Evolutionary conservation across 495 filamentous ascomycete genomes (phyloP), one percentile per base, ranked within the genome.

Genomic region (Extremus antarcticus): DNA sequence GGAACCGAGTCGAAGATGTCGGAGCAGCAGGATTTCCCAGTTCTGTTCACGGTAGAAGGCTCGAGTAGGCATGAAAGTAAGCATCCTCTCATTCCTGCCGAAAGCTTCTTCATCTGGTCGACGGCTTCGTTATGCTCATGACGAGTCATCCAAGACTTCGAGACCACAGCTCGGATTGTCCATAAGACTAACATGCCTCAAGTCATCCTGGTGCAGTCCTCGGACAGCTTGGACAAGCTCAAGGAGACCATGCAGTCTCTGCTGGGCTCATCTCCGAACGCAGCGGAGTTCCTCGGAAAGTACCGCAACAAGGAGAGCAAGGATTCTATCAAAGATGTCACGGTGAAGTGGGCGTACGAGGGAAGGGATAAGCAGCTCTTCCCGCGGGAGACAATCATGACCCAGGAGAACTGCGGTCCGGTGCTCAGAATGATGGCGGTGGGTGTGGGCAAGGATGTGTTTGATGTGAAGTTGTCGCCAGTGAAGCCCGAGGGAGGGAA

Each of bases 351-450:
- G 63, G 53, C 51, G n/a, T 40, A 25, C 1, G 58, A 54, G 15
- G 65, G 65, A 3, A 48, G 63, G 24, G 65, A 67, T 43, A 43
- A 49, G 38, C 60, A 65, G 56, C 40, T 66, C 23, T 67, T 59
- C 25, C 63, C 63, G 1, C 53, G 54, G 45, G 51, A 58, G 43
- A 66, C 65, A 23, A 22, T 64, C 1, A 23, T 67, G 38, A 67
- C 65, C 11, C 56, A 64, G 15, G 63, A 66, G 38, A 67, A 67
- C 45, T 56, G 58, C 39, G 58, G 60, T 47, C 49, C 65, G 19
- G 65, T 66, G 20, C 46, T 67, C 29, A 41, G 47, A 16, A 65
- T 67, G 65, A 64, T 67, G 48, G 63, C 63, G 35, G 24, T 57
- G 17, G 63, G 63, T 1, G 50, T 55, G 11, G 63, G 63, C 15